A percentile compares a stretch with the other conserved stretches of the same genome.
Conservation (phyloP, 2,329 filamentous ascomycete genomes). For the Eutypella sp. region DNA sequence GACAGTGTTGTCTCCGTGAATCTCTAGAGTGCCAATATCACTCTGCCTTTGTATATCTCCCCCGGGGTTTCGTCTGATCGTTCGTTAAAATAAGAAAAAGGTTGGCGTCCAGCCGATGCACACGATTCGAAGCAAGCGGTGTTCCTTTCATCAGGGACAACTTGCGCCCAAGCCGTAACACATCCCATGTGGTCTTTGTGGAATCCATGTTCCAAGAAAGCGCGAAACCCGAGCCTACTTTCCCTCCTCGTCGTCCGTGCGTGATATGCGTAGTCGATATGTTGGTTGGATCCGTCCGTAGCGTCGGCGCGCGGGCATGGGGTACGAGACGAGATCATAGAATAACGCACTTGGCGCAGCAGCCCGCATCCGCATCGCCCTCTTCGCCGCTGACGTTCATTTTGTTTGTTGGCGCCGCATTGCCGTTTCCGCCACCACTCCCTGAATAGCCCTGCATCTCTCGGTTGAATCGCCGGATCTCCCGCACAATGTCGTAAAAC, state of each 20-base stretch:
- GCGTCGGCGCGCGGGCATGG: background rate
- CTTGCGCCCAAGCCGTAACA: constrained; percentile 10
- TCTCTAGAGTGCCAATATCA: constrained; percentile 11
- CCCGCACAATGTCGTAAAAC: constrained; percentile 96
- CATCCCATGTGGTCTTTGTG: background rate
- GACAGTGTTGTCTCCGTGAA: constrained; percentile 19
- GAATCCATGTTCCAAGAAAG: background rate
- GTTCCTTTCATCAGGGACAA: constrained; percentile 22
- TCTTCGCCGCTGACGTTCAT: constrained; percentile 79
- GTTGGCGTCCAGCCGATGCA: constrained; percentile 24
- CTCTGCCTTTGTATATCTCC: constrained; percentile 14
- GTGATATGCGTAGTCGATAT: constrained; percentile 7
- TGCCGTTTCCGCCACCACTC: constrained; percentile 60
- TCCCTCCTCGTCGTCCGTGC: constrained; percentile 11
- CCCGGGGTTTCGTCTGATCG: constrained; percentile 21
- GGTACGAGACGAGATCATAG: constrained; percentile 56
- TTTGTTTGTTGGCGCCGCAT: constrained; percentile 60
- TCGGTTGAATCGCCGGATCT: constrained; percentile 97
- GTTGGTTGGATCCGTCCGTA: constrained; percentile 1
- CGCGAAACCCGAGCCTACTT: constrained; percentile 1
- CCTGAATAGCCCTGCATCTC: constrained; percentile 88
- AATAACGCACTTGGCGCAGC: constrained; percentile 80
- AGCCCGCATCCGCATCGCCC: constrained; percentile 63
- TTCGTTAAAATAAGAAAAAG: constrained; percentile 20
- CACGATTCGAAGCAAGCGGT: constrained; percentile 26